These are phyloP conservation scores for Rhexocercosporidium sp. DNA, from an alignment of 2,329 filamentous ascomycete genomes.

Conservation along the genomic window DNA sequence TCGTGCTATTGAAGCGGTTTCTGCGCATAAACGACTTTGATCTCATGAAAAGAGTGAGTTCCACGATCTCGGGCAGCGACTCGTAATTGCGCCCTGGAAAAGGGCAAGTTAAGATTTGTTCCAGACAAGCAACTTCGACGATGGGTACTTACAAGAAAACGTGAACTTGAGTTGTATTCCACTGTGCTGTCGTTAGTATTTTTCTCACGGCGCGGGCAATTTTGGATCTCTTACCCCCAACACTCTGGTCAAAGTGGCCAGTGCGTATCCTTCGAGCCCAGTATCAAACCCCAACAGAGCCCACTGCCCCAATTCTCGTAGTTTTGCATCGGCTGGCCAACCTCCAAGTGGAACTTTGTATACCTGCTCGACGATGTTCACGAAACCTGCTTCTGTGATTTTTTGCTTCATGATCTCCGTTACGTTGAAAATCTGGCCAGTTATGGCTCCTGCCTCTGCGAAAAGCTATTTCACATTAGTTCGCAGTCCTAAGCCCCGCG, in stretches of 20 bases:
- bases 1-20: constrained; percentile 25
- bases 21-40: constrained; percentile 33
- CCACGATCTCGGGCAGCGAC: constrained; percentile 24
- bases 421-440: constrained; percentile 46
- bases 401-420: constrained; percentile 31
- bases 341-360: constrained; percentile 41
- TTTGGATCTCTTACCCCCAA: constrained; percentile 34
- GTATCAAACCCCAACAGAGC: constrained; percentile 32
- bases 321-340: constrained; percentile 42
- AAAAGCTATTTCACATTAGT: constrained; percentile 43
- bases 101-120: constrained; percentile 8
- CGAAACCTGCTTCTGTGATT: constrained; percentile 39
- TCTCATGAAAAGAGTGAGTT: constrained; percentile 34
- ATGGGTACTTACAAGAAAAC: constrained; percentile 33
- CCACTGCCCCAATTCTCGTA: constrained; percentile 39
- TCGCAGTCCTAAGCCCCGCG: neutral
- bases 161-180: constrained; percentile 33
- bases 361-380: constrained; percentile 39
- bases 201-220: constrained; percentile 4
- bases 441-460: constrained; percentile 45
- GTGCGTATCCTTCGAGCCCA: constrained; percentile 36
- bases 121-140: neutral
- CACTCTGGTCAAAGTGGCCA: constrained; percentile 35
- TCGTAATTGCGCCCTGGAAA: constrained; percentile 31
- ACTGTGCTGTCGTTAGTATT: constrained; percentile 30